phyloP scores from a whole-genome alignment of 768 basidiomycete genomes.

The Postia placenta region DNA sequence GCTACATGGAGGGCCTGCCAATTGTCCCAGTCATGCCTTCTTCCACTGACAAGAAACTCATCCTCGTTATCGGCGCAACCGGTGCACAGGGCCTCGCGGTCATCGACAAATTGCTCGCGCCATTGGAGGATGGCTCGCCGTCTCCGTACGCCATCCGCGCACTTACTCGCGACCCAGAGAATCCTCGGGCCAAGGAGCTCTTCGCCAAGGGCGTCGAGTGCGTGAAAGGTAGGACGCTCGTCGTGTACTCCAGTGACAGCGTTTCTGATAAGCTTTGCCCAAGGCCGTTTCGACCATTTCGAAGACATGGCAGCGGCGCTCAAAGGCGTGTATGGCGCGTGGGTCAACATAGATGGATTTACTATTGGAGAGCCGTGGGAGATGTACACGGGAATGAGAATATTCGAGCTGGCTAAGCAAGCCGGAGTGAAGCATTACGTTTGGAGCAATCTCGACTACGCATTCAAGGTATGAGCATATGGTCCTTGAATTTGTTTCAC shows the following conservation, averaged over 20 bases:
- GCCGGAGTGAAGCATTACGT: conserved; percentile 32
- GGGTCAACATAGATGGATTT: conserved; percentile 31
- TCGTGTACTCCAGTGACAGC: too few relatives aligned
- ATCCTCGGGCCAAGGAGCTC: conserved; percentile 29
- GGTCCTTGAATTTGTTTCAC: neutral
- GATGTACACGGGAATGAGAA: conserved; percentile 32
- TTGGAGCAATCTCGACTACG: conserved; percentile 38
- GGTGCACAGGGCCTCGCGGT: conserved; percentile 39
- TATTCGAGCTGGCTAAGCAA: conserved; percentile 35
- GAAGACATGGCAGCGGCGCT: conserved; percentile 24
- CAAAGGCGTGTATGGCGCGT: conserved; percentile 33
- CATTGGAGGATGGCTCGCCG: conserved; percentile 29
- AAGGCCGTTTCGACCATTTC: conserved; percentile 31
- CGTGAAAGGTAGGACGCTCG: conserved; percentile 25
- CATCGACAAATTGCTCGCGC: conserved; percentile 31
- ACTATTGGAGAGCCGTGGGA: conserved; percentile 36
- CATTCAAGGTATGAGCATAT: conserved; percentile 29
- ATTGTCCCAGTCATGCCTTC: too few relatives aligned
- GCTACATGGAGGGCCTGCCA: too few relatives aligned
- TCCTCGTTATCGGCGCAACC: conserved; percentile 41
- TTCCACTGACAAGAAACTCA: conserved; percentile 34
- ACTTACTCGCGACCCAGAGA: conserved; percentile 31
- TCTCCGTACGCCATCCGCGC: conserved; percentile 39
- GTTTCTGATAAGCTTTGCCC: too few relatives aligned
- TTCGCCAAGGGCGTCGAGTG: conserved; percentile 31